These are phyloP conservation scores for Zychaea mexicana DNA, from an alignment of 371 early-diverging fungal genomes.

Conservation along the genomic window DNA sequence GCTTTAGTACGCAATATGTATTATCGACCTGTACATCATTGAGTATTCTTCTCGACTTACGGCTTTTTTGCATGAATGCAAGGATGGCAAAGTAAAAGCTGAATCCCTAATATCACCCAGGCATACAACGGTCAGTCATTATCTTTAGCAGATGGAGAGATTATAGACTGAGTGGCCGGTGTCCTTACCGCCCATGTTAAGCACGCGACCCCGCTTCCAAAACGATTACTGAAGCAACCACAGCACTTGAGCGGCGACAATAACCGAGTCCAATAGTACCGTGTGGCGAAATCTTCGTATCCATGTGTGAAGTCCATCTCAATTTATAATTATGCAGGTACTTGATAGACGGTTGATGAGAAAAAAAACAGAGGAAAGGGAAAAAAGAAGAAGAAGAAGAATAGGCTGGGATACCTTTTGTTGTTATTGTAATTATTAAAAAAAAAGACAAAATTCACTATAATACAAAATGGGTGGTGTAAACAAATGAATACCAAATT, in stretches of 20 bases:
- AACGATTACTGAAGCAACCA: slow-evolving; percentile 27
- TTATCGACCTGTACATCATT: too few species aligned
- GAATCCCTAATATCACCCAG: slow-evolving; percentile 16
- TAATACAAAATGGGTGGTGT: background rate
- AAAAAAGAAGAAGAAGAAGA: background rate
- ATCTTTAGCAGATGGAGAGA: too few species aligned
- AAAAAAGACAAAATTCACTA: background rate
- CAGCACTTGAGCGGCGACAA: slow-evolving; percentile 20
- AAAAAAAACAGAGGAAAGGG: background rate
- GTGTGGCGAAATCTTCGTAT: slow-evolving; percentile 15
- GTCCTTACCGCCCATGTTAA: slow-evolving; percentile 35
- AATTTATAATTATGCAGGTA: too few species aligned
- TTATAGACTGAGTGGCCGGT: too few species aligned
- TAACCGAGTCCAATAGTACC: slow-evolving; percentile 19
- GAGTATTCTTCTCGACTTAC: too few species aligned
- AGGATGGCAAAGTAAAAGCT: slow-evolving; percentile 37
- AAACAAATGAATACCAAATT: slow-evolving; percentile 11
- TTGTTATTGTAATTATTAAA: too few species aligned
- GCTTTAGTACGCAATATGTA: too few species aligned
- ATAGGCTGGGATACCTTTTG: background rate
- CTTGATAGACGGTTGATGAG: too few species aligned
- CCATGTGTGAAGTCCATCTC: background rate
- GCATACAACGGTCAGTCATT: too few species aligned
- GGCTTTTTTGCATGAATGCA: slow-evolving; percentile 29
- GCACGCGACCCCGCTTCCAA: slow-evolving; percentile 26